phyloP scores from a whole-genome alignment of 176 grass and related monocot species.

The Dendrocalamus sinicus region DNA sequence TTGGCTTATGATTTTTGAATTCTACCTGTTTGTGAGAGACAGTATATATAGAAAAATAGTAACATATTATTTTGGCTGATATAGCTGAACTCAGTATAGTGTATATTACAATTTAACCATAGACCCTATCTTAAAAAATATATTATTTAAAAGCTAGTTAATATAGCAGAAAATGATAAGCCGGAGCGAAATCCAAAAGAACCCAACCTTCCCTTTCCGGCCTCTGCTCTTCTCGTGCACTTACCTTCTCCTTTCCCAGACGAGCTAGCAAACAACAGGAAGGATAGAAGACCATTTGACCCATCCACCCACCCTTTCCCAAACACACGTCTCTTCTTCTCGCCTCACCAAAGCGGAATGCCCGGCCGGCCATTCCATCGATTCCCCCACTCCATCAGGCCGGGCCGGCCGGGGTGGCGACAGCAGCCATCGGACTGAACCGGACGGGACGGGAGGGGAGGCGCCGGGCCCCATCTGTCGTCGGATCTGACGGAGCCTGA shows the following conservation, averaged over 20 bases:
- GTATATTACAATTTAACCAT: no score
- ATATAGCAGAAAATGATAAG: fast-evolving
- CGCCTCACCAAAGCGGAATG: neutral
- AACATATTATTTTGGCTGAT: fast-evolving
- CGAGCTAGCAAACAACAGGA: constrained; percentile 24
- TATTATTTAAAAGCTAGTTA: no score
- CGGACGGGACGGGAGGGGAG: neutral
- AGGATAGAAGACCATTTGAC: neutral
- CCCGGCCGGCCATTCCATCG: neutral
- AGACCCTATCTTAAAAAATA: no score
- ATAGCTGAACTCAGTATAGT: no score
- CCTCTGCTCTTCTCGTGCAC: neutral
- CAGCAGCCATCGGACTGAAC: constrained; percentile 3
- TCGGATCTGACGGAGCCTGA: neutral
- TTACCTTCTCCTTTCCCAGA: constrained; percentile 31
- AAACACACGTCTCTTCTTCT: constrained; percentile 1
- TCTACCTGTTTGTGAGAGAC: no score
- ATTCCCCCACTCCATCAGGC: neutral
- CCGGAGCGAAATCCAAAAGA: no score
- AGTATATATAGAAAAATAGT: no score
- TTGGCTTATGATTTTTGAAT: no score
- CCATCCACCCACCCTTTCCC: neutral
- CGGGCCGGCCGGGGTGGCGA: neutral
- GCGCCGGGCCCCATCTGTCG: neutral
- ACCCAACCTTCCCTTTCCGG: neutral